Evolutionary conservation across 305 asterid species (phyloP), one percentile per base, ranked within the genome.

Genomic region (Fraxinus floribunda): DNA sequence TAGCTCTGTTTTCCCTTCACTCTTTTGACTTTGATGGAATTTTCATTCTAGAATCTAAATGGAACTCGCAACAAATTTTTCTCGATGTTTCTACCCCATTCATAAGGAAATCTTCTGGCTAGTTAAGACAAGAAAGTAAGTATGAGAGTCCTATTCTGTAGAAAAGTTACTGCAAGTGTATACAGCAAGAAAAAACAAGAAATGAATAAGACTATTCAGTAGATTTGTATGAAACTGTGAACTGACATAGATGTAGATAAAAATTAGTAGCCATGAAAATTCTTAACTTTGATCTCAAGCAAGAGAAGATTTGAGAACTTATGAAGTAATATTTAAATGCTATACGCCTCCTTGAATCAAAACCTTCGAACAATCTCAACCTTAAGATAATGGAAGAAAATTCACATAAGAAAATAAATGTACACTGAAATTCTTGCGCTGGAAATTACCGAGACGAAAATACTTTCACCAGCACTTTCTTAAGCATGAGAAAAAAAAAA

Each of bases 91-190:
- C 88, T 80, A 84, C 90, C 85, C 88, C 84, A 89, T 87, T 85
- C 94, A 90, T 92, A 92, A 85, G 93, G 88, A 79, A 86, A 44
- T 26, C 71, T 52, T 79, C 85, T 79, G 77, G 84, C 92, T 83
- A 84, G 62, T 86, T 79, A 86, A 41, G 30, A 64, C 34, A 84
- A 77, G 81, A 66, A 82, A 83, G 76, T 22, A 35, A 77, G 24
- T 44, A 80, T 78, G 34, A 24, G 72, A 24, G 72, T 8, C 29
- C 35, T 64, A 64, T 64, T 24, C 16, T 64, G 35, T 9, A 64
- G 72, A 30, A 64, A 64, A 64, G 29, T 64, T 22, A 64, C 72
- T 64, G 11, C 72, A 24, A 64, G 29, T 2, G 15, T 24, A 64
- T 9, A 24, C 34, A 64, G 34, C 32, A 24, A 64, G 72, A 24